Conservation (phyloP, 192 early-diverging fungal species). For the Coemansia sp. region DNA sequence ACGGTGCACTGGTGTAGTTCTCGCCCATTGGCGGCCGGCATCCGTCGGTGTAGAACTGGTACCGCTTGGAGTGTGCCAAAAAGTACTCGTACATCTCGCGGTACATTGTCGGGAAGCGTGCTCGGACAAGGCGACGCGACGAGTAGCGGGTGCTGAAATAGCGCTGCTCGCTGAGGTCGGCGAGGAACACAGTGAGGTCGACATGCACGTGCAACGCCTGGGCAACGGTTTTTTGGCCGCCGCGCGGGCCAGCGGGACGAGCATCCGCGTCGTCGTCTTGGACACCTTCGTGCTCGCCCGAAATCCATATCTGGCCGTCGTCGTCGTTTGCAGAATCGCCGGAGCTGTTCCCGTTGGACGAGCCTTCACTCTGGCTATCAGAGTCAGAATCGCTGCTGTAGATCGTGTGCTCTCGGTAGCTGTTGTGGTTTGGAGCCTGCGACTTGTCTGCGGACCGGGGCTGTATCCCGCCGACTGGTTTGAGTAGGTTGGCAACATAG, state of each 20-base stretch:
- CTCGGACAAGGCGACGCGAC: conserved; percentile 43
- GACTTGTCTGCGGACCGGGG: not conserved
- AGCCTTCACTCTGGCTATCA: conserved; percentile 3
- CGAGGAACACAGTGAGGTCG: conserved; percentile 41
- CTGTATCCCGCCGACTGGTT: conserved; percentile 10
- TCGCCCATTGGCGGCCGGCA: conserved; percentile 25
- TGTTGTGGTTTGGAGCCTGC: not conserved
- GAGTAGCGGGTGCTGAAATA: conserved; percentile 57
- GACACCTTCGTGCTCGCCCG: not conserved
- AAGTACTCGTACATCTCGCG: conserved; percentile 54
- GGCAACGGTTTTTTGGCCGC: conserved; percentile 25
- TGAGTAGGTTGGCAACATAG: conserved; percentile 38
- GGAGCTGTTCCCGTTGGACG: conserved; percentile 16
- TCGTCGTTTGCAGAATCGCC: conserved; percentile 20
- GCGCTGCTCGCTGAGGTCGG: conserved; percentile 42
- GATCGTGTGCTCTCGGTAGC: not conserved
- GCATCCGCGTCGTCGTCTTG: not conserved
- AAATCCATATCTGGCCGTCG: not conserved
- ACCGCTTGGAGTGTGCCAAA: conserved; percentile 39
- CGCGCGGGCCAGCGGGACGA: not conserved
- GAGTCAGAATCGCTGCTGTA: conserved; percentile 44
- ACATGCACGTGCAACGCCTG: conserved; percentile 48
- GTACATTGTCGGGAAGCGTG: conserved; percentile 35
- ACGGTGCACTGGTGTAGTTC: not conserved
- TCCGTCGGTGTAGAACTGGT: conserved; percentile 43